phyloP scores from a whole-genome alignment of 176 grass and related monocot genomes.

The Triticum monococcum region DNA sequence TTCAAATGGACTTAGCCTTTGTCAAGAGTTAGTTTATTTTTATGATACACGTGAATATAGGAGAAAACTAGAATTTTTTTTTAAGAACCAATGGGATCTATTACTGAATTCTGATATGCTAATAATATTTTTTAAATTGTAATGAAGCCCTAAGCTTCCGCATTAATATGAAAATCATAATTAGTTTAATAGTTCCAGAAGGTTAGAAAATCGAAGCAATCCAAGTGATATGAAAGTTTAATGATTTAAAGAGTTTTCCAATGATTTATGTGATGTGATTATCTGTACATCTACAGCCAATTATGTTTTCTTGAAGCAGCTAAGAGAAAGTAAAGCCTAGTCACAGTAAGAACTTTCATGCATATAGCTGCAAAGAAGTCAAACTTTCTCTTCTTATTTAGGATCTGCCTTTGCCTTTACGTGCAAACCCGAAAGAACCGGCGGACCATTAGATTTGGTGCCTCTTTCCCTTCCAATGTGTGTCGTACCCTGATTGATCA shows the following conservation, averaged over 20 bases:
- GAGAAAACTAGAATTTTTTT: background rate
- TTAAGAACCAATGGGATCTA: background rate
- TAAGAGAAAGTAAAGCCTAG: background rate
- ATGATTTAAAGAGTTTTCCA: background rate
- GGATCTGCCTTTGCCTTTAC: background rate
- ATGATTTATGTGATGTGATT: background rate
- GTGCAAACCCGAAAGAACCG: conserved; percentile 3
- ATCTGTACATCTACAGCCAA: background rate
- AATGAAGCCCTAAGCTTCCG: background rate
- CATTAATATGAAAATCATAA: background rate
- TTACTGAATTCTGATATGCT: background rate
- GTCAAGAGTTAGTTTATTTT: background rate
- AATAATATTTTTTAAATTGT: background rate
- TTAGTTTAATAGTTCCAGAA: background rate
- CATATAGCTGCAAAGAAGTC: background rate
- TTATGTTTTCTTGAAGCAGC: background rate
- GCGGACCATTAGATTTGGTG: background rate
- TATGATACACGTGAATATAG: background rate
- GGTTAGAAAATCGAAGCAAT: background rate
- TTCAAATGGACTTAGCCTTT: background rate
- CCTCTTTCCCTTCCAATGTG: background rate
- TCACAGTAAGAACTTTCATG: background rate
- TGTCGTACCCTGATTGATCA: conserved; percentile 27
- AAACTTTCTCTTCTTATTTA: background rate
- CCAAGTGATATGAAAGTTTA: background rate